Conservation (phyloP, 352 stramenopile genomes). For the Lagenidium sp. region DNA sequence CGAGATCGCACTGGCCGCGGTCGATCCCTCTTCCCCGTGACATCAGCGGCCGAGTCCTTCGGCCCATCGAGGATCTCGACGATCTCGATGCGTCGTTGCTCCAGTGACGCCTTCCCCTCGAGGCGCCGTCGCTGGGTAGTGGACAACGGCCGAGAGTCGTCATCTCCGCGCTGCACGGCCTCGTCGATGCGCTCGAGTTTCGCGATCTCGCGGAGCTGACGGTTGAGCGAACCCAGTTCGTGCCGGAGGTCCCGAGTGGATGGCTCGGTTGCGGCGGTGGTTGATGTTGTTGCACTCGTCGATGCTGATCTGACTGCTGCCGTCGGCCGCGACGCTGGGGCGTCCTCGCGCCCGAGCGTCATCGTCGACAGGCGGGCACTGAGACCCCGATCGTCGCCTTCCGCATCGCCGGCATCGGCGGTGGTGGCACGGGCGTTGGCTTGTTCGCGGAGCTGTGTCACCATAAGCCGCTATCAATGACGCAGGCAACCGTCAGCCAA, state of each 20-base stretch:
- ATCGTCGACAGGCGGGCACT: not conserved
- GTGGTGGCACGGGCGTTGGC: not conserved
- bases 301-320: not conserved
- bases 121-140: slow-evolving; percentile 10
- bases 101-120: slow-evolving; percentile 5
- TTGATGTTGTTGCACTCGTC: not conserved
- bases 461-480: too few relatives aligned
- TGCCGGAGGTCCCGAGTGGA: slow-evolving; percentile 21
- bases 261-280: too few relatives aligned
- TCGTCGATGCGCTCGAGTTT: slow-evolving; percentile 18
- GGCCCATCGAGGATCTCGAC: slow-evolving; percentile 7
- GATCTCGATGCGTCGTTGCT: slow-evolving; percentile 14
- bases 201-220: slow-evolving; percentile 23
- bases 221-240: slow-evolving; percentile 47
- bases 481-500: too few relatives aligned
- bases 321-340: too few relatives aligned
- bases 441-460: too few relatives aligned
- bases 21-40: not conserved
- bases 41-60: too few relatives aligned
- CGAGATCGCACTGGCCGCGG: too few relatives aligned
- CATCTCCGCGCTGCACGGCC: slow-evolving; percentile 2
- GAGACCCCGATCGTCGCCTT: slow-evolving; percentile 3
- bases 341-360: not conserved
- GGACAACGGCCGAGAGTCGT: slow-evolving; percentile 8
- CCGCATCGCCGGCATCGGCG: not conserved